A percentile compares a stretch with the other conserved stretches of the same genome.
Conservation (phyloP, 805 yeast genomes). For the Starmera quercuum region DNA sequence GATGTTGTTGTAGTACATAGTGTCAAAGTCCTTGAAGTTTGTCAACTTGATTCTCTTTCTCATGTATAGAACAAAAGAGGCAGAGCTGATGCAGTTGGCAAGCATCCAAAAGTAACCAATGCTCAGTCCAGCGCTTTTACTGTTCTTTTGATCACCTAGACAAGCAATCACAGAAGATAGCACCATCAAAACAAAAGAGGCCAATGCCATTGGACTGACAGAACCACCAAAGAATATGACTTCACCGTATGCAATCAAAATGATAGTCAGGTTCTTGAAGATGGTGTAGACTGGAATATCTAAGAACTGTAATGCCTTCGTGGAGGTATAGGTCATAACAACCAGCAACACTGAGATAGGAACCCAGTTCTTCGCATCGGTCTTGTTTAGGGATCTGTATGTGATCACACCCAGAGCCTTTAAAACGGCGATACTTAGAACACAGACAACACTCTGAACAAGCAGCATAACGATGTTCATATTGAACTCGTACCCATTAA, state of each 20-base stretch:
- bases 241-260: constrained; percentile 96
- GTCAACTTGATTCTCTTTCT: constrained; percentile 97
- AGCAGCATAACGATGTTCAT: constrained; percentile 87
- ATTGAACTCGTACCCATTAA: constrained; percentile 60
- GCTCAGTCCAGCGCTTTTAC: constrained; percentile 32
- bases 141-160: constrained; percentile 59
- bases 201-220: constrained; percentile 83
- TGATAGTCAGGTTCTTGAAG: constrained; percentile 95
- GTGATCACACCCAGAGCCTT: constrained; percentile 71
- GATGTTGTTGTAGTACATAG: constrained; percentile 96
- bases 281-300: constrained; percentile 95
- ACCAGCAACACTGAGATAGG: constrained; percentile 89
- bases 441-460: constrained; percentile 82
- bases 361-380: constrained; percentile 92
- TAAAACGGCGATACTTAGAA: constrained; percentile 61
- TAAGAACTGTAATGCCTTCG: constrained; percentile 88
- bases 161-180: constrained; percentile 94
- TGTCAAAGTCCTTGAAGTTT: constrained; percentile 92
- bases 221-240: constrained; percentile 94
- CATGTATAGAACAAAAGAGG: constrained; percentile 88
- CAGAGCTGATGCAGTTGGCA: constrained; percentile 87
- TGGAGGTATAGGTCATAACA: constrained; percentile 90
- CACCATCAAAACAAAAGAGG: constrained; percentile 87
- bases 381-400: constrained; percentile 76
- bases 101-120: constrained; percentile 97